Evolutionary conservation across 108 stramenopile species (phyloP).

Genomic region (Poteriospumella lacustris): DNA sequence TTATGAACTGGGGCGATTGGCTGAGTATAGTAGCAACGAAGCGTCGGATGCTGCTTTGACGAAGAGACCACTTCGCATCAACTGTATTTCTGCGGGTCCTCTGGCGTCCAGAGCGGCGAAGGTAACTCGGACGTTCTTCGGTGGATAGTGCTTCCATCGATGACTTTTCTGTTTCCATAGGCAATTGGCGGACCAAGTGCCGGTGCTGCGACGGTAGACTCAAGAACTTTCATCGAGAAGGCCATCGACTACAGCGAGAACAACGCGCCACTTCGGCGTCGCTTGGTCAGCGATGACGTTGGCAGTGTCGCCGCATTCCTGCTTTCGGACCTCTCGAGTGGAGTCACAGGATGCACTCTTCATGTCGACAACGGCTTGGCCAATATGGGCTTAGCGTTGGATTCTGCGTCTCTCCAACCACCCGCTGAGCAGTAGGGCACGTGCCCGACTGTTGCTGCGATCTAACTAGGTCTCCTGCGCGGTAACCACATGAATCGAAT

Average conservation of each 20-base stretch:
- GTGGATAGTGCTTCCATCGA: no score
- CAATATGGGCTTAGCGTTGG: conserved; percentile 52
- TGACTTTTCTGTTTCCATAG: no score
- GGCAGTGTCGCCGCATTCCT: conserved; percentile 84
- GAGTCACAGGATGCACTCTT: conserved; percentile 82
- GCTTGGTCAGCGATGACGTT: conserved; percentile 95
- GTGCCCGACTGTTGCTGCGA: no score
- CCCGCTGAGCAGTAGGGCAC: no score
- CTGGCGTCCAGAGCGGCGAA: conserved; percentile 89
- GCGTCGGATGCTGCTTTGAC: no score
- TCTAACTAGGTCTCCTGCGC: no score
- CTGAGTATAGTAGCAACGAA: no score
- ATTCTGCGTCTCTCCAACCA: no score
- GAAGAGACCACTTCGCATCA: conserved; percentile 85
- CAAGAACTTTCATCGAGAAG: conserved; percentile 94
- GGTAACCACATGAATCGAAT: no score
- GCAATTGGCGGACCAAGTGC: conserved; percentile 88
- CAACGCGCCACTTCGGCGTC: conserved; percentile 88
- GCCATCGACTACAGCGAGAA: conserved; percentile 95
- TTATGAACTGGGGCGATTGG: conserved; percentile 89
- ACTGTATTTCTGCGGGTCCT: conserved; percentile 95
- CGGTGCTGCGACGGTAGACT: conserved; percentile 70
- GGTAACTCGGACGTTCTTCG: no score
- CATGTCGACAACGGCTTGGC: conserved; percentile 57
- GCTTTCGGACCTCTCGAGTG: conserved; percentile 76